Evolutionary conservation across 768 basidiomycete species (phyloP).

Genomic region (Boletus bicolor): DNA sequence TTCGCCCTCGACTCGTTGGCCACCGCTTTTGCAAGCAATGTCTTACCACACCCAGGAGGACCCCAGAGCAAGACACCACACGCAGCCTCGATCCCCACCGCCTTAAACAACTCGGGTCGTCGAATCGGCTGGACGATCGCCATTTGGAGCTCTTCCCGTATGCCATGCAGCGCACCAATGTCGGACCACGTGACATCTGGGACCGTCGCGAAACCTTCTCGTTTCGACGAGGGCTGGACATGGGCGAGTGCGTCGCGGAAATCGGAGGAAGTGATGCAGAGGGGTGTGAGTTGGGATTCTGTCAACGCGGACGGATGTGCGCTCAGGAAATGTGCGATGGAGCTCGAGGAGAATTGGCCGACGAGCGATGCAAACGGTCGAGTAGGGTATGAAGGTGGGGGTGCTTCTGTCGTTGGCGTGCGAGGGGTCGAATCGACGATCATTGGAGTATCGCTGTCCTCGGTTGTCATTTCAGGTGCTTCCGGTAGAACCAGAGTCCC

Average conservation of each 20-base stretch:
- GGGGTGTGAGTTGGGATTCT: constrained; percentile 69
- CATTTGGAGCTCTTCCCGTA: constrained; percentile 93
- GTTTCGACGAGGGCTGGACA: constrained; percentile 93
- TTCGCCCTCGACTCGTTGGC: constrained; percentile 95
- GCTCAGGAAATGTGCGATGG: constrained; percentile 87
- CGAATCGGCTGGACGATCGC: constrained; percentile 94
- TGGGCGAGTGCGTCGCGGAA: constrained; percentile 80
- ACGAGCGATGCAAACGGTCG: constrained; percentile 37
- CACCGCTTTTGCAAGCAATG: constrained; percentile 94
- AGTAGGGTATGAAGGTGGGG: constrained; percentile 11
- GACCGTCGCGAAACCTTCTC: constrained; percentile 97
- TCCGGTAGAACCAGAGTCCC: constrained; percentile 58
- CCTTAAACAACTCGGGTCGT: constrained; percentile 82
- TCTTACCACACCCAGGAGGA: constrained; percentile 98
- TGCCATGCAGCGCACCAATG: constrained; percentile 84
- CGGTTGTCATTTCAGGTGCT: constrained; percentile 13
- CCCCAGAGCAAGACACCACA: constrained; percentile 99
- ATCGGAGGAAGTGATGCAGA: constrained; percentile 79
- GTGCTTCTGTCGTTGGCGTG: constrained; percentile 18
- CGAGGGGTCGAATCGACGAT: constrained; percentile 31
- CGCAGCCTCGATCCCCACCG: constrained; percentile 85
- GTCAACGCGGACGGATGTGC: constrained; percentile 83
- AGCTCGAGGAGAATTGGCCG: constrained; percentile 48
- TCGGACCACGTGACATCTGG: constrained; percentile 96
- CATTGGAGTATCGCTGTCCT: constrained; percentile 35